phyloP scores from a whole-genome alignment of 202 grass and related monocot genomes.

The Panicum hallii region DNA sequence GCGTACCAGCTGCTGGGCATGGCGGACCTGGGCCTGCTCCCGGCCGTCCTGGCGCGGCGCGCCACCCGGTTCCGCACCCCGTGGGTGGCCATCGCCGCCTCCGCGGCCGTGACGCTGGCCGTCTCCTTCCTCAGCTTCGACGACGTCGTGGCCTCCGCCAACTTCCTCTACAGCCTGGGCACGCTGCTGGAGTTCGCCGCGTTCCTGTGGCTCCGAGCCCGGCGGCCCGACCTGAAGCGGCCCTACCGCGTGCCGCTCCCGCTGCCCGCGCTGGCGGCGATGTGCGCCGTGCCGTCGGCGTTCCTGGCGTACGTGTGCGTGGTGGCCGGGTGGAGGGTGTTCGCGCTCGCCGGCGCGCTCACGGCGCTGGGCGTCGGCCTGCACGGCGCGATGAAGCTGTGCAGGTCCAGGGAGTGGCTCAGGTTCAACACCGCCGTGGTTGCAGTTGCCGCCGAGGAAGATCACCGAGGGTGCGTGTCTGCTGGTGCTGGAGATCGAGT shows the following conservation, averaged over 20 bases:
- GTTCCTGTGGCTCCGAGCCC: constrained; percentile 61
- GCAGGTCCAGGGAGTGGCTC: constrained; percentile 52
- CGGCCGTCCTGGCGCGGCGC: constrained; percentile 45
- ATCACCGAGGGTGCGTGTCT: background rate
- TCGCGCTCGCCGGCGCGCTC: constrained; percentile 34
- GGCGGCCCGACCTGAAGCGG: constrained; percentile 38
- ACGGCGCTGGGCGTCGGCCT: constrained; percentile 41
- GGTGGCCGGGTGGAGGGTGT: constrained; percentile 51
- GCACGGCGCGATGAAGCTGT: constrained; percentile 53
- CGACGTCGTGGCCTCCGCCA: constrained; percentile 60
- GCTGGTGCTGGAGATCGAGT: background rate
- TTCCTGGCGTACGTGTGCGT: constrained; percentile 55
- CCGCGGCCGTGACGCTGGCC: constrained; percentile 29
- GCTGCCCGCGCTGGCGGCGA: constrained; percentile 39
- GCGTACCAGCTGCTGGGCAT: constrained; percentile 72
- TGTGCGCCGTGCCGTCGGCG: constrained; percentile 55
- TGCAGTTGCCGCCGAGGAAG: background rate
- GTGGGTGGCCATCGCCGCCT: constrained; percentile 57
- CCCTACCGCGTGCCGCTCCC: constrained; percentile 67
- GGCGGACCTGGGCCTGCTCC: constrained; percentile 67
- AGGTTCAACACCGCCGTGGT: constrained; percentile 35
- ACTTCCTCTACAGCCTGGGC: constrained; percentile 71
- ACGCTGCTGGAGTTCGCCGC: constrained; percentile 71
- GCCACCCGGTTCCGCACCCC: constrained; percentile 49
- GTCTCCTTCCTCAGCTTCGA: constrained; percentile 69